phyloP scores from a whole-genome alignment of 202 grass and related monocot species.

The Zizania palustris region DNA sequence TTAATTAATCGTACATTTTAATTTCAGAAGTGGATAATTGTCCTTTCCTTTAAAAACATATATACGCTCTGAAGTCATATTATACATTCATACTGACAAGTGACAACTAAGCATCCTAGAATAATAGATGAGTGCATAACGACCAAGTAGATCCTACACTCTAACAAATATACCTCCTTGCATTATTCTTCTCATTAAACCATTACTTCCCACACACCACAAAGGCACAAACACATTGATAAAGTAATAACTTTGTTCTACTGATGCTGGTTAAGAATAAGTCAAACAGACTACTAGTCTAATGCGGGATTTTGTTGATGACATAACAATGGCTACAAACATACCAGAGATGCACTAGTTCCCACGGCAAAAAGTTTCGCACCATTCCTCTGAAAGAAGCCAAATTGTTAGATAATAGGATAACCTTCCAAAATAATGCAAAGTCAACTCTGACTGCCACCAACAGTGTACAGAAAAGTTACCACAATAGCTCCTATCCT shows the following conservation, averaged over 20 bases:
- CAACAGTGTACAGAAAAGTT: constrained; percentile 39
- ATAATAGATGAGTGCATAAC: constrained; percentile 6
- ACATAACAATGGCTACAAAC: constrained; percentile 34
- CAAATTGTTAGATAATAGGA: constrained; percentile 37
- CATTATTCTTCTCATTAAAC: background rate
- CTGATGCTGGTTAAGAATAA: constrained; percentile 22
- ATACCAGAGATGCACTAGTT: constrained; percentile 91
- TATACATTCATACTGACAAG: constrained; percentile 28
- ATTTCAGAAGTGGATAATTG: background rate
- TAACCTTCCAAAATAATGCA: constrained; percentile 23
- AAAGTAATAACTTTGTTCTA: constrained; percentile 11
- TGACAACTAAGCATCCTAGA: background rate
- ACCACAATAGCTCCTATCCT: constrained; percentile 92
- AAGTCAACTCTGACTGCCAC: constrained; percentile 19
- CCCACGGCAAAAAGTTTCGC: constrained; percentile 94
- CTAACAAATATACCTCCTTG: constrained; percentile 4
- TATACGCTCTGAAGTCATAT: constrained; percentile 18
- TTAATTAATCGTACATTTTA: background rate
- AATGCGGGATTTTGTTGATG: constrained; percentile 1
- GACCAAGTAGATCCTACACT: background rate
- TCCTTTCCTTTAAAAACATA: background rate
- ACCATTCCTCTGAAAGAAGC: constrained; percentile 82
- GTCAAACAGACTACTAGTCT: background rate
- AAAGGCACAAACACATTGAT: background rate
- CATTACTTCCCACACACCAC: constrained; percentile 7